Conservation (phyloP, 495 filamentous ascomycete species). For the Annulohypoxylon nitens region DNA sequence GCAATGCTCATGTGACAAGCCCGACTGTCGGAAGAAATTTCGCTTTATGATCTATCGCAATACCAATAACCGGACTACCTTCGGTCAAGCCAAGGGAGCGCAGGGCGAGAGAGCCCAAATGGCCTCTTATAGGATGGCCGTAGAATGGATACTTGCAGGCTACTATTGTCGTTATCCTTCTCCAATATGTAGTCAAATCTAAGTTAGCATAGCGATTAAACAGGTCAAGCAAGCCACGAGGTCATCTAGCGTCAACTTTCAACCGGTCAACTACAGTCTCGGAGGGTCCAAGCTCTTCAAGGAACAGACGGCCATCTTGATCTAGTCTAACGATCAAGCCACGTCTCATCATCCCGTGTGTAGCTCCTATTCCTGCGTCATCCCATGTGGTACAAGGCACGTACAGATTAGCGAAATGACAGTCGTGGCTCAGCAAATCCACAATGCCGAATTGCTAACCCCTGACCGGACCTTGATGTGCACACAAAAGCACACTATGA, state of each 20-base stretch:
- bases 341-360: conserved; percentile 47
- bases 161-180: conserved; percentile 6
- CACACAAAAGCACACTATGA: conserved; percentile 27
- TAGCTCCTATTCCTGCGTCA: conserved; percentile 42
- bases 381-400: conserved; percentile 42
- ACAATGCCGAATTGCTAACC: conserved; percentile 39
- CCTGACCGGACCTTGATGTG: conserved; percentile 26
- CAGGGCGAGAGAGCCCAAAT: conserved; percentile 18
- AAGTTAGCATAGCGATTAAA: conserved; percentile 31
- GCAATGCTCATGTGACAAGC: conserved; percentile 27
- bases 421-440: conserved; percentile 45
- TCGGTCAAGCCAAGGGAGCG: conserved; percentile 29
- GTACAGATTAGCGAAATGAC: conserved; percentile 50
- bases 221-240: conserved; percentile 30
- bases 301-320: conserved; percentile 26
- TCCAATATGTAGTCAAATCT: conserved; percentile 32
- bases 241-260: conserved; percentile 14
- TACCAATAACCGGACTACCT: conserved; percentile 25
- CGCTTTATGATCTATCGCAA: conserved; percentile 32
- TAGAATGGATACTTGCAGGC: conserved; percentile 31
- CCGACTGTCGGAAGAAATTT: conserved; percentile 16
- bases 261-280: conserved; percentile 15
- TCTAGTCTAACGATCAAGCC: conserved; percentile 45
- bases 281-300: conserved; percentile 24
- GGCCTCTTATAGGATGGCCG: conserved; percentile 17